These are phyloP conservation scores for Termitomyces sp. DNA, from an alignment of 768 basidiomycete genomes.

Conservation along the genomic window DNA sequence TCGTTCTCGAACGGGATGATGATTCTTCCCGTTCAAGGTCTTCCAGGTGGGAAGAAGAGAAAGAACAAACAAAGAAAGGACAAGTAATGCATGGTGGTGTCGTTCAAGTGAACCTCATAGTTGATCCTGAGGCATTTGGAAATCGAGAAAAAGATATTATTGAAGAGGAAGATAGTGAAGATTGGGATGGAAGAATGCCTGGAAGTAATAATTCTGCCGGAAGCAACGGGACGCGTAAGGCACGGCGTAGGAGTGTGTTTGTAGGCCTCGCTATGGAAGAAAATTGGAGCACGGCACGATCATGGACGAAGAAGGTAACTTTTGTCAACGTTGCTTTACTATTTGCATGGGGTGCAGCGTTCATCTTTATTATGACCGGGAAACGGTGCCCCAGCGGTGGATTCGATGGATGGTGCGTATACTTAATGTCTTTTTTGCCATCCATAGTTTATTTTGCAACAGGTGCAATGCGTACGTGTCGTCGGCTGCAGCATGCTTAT, in stretches of 20 bases:
- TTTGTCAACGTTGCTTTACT: conserved; percentile 45
- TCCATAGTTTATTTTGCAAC: neutral
- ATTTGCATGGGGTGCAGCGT: conserved; percentile 54
- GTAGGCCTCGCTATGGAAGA: conserved; percentile 58
- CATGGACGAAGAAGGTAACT: conserved; percentile 47
- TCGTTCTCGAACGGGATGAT: no score
- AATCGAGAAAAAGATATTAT: no score
- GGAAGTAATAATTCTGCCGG: conserved; percentile 22
- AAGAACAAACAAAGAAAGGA: no score
- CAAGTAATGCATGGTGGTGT: no score
- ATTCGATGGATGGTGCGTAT: conserved; percentile 60
- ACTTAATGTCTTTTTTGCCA: neutral
- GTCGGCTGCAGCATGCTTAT: conserved; percentile 56
- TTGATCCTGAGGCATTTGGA: no score
- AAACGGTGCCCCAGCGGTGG: no score
- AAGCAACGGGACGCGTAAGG: conserved; percentile 27
- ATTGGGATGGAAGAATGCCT: conserved; percentile 32
- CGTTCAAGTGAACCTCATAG: no score
- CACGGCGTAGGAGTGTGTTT: conserved; percentile 48
- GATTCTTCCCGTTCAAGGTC: no score
- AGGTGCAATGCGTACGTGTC: conserved; percentile 74
- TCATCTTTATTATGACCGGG: no score
- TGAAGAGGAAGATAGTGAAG: no score
- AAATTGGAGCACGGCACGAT: no score
- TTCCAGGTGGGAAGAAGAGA: no score